Evolutionary conservation across 176 grass and related monocot genomes (phyloP).

Genomic region (Bonia amplexicaulis): DNA sequence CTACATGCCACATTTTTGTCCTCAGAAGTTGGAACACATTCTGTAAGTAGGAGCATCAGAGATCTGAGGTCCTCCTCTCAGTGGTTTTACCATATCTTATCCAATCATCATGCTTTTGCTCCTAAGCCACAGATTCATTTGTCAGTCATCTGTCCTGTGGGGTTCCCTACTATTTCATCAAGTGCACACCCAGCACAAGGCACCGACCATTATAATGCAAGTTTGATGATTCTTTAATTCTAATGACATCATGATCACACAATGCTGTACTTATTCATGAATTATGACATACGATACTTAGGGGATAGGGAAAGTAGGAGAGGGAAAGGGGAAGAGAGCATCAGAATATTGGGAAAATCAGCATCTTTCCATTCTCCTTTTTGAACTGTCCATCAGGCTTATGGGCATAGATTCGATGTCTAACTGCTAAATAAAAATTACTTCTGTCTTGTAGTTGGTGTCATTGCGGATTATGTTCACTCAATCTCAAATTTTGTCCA

Average conservation of each 20-base stretch:
- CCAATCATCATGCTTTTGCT: conserved; percentile 1
- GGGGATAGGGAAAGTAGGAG: not conserved
- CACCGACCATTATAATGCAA: not conserved
- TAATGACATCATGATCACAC: too few relatives aligned
- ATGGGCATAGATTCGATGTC: conserved; percentile 23
- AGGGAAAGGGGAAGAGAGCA: not conserved
- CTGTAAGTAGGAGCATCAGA: not conserved
- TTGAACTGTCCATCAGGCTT: conserved; percentile 1
- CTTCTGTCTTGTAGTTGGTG: not conserved
- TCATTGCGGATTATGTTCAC: not conserved
- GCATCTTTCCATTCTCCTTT: conserved; percentile 18
- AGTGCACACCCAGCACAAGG: not conserved
- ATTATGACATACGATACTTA: not conserved
- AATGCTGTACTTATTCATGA: conserved; percentile 3
- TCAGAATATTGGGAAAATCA: conserved; percentile 35
- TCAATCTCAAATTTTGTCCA: not conserved
- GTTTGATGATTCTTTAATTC: not conserved
- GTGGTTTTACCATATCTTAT: conserved; percentile 5
- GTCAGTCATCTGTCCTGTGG: not conserved
- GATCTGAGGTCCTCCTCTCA: not conserved
- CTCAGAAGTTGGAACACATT: not conserved
- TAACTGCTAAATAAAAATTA: not conserved
- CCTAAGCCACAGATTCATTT: not conserved
- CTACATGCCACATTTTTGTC: not conserved
- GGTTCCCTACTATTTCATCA: not conserved